Percentiles rank a stretch among this genome's conserved stretches.
Evolutionary conservation across 1,284 basidiomycete species (phyloP).

Genomic region (Sutorius eximius): DNA sequence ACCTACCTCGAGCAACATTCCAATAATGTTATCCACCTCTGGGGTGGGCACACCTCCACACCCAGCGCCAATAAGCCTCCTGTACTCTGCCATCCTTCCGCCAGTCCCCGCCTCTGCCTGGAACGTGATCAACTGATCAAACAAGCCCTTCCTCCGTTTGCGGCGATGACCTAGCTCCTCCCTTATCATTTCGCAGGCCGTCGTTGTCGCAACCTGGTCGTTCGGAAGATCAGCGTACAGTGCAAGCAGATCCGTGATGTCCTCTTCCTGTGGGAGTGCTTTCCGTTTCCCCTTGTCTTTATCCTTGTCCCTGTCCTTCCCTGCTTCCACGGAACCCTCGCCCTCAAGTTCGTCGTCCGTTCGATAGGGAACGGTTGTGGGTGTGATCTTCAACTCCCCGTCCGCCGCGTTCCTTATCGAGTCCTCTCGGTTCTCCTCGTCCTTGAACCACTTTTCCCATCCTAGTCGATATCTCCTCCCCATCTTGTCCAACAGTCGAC

Average conservation of each 20-base stretch:
- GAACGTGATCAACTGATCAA: slow-evolving; percentile 74
- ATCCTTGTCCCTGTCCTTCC: slow-evolving; percentile 32
- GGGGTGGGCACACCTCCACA: slow-evolving; percentile 84
- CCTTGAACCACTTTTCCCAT: slow-evolving; percentile 89
- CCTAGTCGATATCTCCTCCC: slow-evolving; percentile 80
- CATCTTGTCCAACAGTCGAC: slow-evolving; percentile 72
- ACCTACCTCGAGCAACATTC: slow-evolving; percentile 79
- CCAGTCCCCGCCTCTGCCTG: slow-evolving; percentile 89
- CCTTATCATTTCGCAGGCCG: slow-evolving; percentile 60
- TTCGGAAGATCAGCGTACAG: slow-evolving; percentile 58
- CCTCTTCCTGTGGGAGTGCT: slow-evolving; percentile 48
- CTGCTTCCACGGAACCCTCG: slow-evolving; percentile 23
- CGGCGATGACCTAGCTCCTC: slow-evolving; percentile 66
- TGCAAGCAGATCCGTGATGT: slow-evolving; percentile 60
- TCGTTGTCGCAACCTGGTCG: slow-evolving; percentile 56
- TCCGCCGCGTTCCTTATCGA: slow-evolving; percentile 56
- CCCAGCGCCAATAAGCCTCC: slow-evolving; percentile 81
- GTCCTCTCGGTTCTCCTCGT: slow-evolving; percentile 77
- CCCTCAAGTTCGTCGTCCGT: slow-evolving; percentile 45
- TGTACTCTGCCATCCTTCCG: slow-evolving; percentile 84
- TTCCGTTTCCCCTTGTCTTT: slow-evolving; percentile 52
- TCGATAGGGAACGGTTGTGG: slow-evolving; percentile 43
- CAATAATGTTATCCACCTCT: slow-evolving; percentile 84
- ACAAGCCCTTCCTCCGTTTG: slow-evolving; percentile 66
- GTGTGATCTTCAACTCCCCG: slow-evolving; percentile 50